A percentile compares a stretch with the other conserved stretches of the same genome.
phyloP scores from a whole-genome alignment of 257 asterid species.

The Nicotiana tabacum region DNA sequence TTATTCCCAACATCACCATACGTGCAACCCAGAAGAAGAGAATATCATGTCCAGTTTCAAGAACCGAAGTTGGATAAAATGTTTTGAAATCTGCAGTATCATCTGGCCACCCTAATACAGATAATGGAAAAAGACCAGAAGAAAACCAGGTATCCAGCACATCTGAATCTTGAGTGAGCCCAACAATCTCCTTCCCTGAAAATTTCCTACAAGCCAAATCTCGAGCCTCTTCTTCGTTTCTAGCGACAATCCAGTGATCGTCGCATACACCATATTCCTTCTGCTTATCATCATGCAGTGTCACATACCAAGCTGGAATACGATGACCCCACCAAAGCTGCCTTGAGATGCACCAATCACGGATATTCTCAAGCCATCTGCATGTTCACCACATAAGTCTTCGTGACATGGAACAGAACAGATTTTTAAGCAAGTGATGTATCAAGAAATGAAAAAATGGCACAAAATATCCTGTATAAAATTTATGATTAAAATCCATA shows the following conservation, averaged over 20 bases:
- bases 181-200: constrained; percentile 51
- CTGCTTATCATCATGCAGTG: constrained; percentile 61
- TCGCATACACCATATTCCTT: constrained; percentile 62
- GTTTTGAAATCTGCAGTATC: constrained; percentile 67
- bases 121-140: constrained; percentile 79
- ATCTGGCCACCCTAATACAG: constrained; percentile 97
- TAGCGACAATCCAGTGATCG: constrained; percentile 82
- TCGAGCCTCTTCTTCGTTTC: constrained; percentile 65
- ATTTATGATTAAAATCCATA: not conserved
- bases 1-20: constrained; percentile 97
- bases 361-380: constrained; percentile 98
- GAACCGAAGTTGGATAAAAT: constrained; percentile 88
- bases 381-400: constrained; percentile 16
- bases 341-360: constrained; percentile 97
- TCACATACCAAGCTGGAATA: constrained; percentile 87
- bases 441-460: not conserved
- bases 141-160: constrained; percentile 99
- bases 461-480: not conserved
- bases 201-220: constrained; percentile 51
- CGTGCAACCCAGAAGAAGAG: constrained; percentile 98
- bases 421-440: not conserved
- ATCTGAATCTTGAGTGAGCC: constrained; percentile 79
- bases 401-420: not conserved
- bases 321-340: constrained; percentile 99
- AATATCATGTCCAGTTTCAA: constrained; percentile 94